phyloP scores from a whole-genome alignment of 352 stramenopile species.

The Blastocystis sp. region DNA sequence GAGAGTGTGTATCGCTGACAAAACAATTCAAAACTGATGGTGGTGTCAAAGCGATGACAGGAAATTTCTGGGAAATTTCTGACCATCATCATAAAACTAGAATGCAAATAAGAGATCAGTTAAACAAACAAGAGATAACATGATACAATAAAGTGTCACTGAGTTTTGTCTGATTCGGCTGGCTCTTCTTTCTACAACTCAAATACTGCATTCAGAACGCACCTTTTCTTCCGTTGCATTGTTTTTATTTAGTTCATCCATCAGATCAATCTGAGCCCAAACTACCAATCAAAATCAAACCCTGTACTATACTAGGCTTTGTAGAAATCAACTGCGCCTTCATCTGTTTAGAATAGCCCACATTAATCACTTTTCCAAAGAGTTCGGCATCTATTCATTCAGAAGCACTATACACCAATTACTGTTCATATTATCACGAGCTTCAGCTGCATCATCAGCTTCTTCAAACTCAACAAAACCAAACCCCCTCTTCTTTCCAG shows the following conservation, averaged over 20 bases:
- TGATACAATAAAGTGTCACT: neutral
- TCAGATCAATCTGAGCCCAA: conserved; percentile 52
- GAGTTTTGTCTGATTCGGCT: neutral
- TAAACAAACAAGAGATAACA: neutral
- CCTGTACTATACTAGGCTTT: conserved; percentile 35
- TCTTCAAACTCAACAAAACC: conserved; percentile 62
- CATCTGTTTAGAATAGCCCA: conserved; percentile 57
- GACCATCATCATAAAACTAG: neutral
- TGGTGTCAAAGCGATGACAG: neutral
- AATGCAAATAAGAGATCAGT: neutral
- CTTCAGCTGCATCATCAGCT: conserved; percentile 57
- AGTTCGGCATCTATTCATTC: conserved; percentile 32
- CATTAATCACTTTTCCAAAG: conserved; percentile 58
- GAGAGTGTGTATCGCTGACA: no score
- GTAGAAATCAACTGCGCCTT: conserved; percentile 14
- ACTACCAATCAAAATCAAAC: neutral
- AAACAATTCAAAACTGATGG: no score
- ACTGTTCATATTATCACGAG: conserved; percentile 61
- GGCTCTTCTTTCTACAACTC: neutral
- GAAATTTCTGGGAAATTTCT: neutral
- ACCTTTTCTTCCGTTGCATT: neutral
- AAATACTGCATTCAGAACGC: neutral
- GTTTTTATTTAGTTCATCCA: conserved; percentile 29
- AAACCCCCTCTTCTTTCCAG: conserved; percentile 52
- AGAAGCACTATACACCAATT: neutral